phyloP scores from a whole-genome alignment of 2,329 filamentous ascomycete species.

The Aspergillus aculeatus region DNA sequence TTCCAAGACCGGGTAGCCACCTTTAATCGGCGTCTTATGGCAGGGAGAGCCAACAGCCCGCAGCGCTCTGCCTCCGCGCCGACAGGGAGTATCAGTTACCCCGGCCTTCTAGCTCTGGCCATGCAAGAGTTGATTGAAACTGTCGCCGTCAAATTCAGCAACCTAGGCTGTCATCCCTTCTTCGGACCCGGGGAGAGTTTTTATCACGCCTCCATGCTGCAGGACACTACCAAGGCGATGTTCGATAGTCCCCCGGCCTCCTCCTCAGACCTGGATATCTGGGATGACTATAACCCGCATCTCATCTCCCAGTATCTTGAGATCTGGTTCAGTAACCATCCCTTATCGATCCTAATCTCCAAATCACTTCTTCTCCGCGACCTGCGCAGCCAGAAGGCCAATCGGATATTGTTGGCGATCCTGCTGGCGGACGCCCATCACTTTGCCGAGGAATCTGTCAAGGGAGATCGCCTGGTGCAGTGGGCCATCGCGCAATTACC shows the following conservation, averaged over 20 bases:
- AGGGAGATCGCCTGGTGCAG: not conserved
- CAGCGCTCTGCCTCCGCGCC: not conserved
- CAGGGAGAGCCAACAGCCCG: not conserved
- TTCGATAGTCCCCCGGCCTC: not conserved
- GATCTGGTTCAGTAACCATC: conserved; percentile 7
- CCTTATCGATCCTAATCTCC: conserved; percentile 2
- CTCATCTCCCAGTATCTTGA: conserved; percentile 2
- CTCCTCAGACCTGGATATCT: not conserved
- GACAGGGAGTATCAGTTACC: not conserved
- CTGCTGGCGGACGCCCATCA: conserved; percentile 6
- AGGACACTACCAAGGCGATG: not conserved
- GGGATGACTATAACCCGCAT: not conserved
- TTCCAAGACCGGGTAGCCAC: conserved; percentile 3
- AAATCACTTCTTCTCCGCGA: conserved; percentile 7
- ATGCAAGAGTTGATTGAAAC: conserved; percentile 2
- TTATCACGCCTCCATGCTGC: not conserved
- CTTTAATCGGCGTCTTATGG: not conserved
- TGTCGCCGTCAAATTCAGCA: not conserved
- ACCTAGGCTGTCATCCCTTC: conserved; percentile 1
- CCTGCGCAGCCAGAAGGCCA: not conserved
- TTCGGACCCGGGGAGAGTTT: not conserved
- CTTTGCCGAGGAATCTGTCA: not conserved
- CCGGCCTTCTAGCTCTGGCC: not conserved
- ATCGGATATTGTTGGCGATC: conserved; percentile 3
- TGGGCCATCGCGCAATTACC: not conserved